phyloP scores from a whole-genome alignment of 2,329 filamentous ascomycete species.

The Epichloe gansuensis region DNA sequence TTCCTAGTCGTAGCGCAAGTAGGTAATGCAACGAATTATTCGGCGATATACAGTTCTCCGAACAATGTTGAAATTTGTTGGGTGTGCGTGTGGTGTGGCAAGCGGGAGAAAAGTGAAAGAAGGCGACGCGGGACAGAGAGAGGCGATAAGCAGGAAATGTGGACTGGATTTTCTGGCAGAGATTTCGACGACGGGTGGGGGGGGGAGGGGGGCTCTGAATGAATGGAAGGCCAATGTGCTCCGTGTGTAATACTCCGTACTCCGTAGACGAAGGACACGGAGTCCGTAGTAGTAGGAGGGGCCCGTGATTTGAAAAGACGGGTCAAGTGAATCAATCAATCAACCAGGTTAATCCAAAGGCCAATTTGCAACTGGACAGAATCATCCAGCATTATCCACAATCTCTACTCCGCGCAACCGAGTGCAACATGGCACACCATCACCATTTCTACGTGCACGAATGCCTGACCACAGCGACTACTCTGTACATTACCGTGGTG shows the following conservation, averaged over 20 bases:
- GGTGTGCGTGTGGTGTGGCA: not conserved
- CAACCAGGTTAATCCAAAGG: too few relatives aligned
- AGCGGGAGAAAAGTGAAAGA: constrained; percentile 1
- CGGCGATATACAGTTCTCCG: constrained; percentile 3
- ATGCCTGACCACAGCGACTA: not conserved
- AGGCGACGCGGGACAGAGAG: constrained; percentile 8
- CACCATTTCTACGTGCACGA: not conserved
- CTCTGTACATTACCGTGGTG: not conserved
- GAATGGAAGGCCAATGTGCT: not conserved
- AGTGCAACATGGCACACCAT: not conserved
- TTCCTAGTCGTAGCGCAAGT: not conserved
- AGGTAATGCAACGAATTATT: not conserved
- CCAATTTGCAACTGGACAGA: too few relatives aligned
- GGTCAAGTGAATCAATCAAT: too few relatives aligned
- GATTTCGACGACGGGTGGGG: constrained; percentile 2
- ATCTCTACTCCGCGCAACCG: too few relatives aligned
- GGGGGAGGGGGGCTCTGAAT: not conserved
- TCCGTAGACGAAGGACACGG: not conserved
- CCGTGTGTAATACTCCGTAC: not conserved
- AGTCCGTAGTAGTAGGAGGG: not conserved
- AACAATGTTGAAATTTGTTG: constrained; percentile 3
- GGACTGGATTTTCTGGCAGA: constrained; percentile 10
- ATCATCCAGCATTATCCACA: too few relatives aligned
- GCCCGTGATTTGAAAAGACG: not conserved
- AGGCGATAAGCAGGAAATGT: constrained; percentile 5